Base-by-base conservation (phyloP, 2,329 filamentous ascomycete genomes). In the Simplicillium sp. region DNA sequence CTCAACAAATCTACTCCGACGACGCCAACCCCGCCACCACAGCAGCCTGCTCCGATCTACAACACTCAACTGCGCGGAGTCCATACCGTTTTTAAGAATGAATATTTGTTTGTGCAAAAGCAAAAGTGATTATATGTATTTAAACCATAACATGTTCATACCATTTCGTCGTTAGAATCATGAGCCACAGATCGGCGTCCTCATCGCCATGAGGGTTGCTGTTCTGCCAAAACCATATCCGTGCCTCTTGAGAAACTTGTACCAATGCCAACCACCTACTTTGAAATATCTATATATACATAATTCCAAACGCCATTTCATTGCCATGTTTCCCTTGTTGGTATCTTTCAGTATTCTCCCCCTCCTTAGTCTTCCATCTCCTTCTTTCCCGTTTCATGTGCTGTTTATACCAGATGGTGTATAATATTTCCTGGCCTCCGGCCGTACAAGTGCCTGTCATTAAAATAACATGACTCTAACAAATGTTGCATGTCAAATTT, bases 121-220 rank as follows among this genome's bases (percentile, higher is more conserved):
- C 6, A 5, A 25, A 25, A 6, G 20, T 25, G 20, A 25, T 25
- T 25, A 36, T 15, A 40, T 15, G 37, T 32, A 17, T 15, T 33
- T 33, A 44, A 37, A 49, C 57, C 56, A 52, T 59, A 57, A 52
- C 50, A 54, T 58, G 48, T 58, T 57, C 54, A 48, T 52, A 45
- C 46, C 51, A 52, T 55, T 54, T 54, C 50, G 34, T 57, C 55
- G 48, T 57, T 42, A 54, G 46, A 50, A 51, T 57, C 52, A 51
- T 55, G 46, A 53, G 45, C 47, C 44, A 49, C 48, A 50, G 38
- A 50, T 50, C 42, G 43, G 48, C 47, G 9, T 25, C 20, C 20
- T 25, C 47, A 50, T 42, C 44, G 45, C 46, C 43, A 38, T 38
- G 36, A 43, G 40, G 37, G 36, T 41, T 34, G 39, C 42, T 29